phyloP scores from a whole-genome alignment of 2,329 filamentous ascomycete genomes.

The Chaetomium sp. region DNA sequence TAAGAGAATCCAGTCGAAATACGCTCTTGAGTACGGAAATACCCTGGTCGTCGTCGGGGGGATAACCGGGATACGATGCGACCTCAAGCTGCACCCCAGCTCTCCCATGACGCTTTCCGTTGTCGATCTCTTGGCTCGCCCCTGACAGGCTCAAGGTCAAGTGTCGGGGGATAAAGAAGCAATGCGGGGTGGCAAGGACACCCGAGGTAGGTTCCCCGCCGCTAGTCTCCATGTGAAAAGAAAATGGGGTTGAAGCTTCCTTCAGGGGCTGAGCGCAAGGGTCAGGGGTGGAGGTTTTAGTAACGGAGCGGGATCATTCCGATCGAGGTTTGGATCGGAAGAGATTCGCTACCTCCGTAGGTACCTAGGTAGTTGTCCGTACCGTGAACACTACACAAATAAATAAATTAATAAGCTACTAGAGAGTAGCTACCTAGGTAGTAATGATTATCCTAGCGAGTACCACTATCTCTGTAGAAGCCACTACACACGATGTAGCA shows the following conservation, averaged over 20 bases:
- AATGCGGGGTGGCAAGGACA: slow-evolving; percentile 7
- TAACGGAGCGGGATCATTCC: slow-evolving; percentile 7
- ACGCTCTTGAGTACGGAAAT: not conserved
- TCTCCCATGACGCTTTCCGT: not conserved
- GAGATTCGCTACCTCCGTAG: too few species aligned
- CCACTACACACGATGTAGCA: too few species aligned
- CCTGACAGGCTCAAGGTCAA: not conserved
- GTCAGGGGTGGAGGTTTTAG: not conserved
- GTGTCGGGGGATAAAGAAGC: not conserved
- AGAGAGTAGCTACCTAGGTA: too few species aligned
- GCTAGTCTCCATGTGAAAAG: slow-evolving; percentile 13
- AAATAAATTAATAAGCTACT: too few species aligned
- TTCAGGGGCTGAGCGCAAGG: not conserved
- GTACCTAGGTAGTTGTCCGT: too few species aligned
- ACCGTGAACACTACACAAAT: too few species aligned
- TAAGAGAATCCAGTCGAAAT: not conserved
- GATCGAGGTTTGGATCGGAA: not conserved
- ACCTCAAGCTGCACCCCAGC: slow-evolving; percentile 8
- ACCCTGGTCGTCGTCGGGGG: not conserved
- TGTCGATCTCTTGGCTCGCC: not conserved
- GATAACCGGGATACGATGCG: not conserved
- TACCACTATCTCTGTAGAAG: too few species aligned
- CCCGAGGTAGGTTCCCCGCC: slow-evolving; percentile 9
- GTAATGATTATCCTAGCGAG: too few species aligned
- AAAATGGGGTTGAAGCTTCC: not conserved